Conservation (phyloP, 1,284 basidiomycete species). For the Phylloporus sp. region DNA sequence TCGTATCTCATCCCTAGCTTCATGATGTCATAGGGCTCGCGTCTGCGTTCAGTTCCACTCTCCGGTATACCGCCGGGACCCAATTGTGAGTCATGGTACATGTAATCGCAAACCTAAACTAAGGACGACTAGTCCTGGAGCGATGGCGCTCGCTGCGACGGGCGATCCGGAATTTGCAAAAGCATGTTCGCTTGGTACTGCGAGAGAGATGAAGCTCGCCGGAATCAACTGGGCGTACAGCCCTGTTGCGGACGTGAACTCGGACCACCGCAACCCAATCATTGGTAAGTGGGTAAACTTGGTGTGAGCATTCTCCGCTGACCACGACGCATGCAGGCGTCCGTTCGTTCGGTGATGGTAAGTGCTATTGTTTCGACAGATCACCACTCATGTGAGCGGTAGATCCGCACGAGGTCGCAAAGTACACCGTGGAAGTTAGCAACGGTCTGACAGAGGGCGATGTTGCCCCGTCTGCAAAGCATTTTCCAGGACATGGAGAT, state of each 20-base stretch:
- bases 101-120: not conserved
- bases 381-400: not conserved
- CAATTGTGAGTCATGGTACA: slow-evolving; percentile 53
- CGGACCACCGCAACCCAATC: slow-evolving; percentile 66
- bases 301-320: not conserved
- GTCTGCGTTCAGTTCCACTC: slow-evolving; percentile 60
- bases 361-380: not conserved
- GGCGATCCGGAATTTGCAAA: slow-evolving; percentile 50
- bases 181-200: slow-evolving; percentile 52
- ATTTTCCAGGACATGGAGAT: slow-evolving; percentile 76
- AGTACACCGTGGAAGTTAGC: slow-evolving; percentile 51
- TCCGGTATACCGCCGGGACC: slow-evolving; percentile 51
- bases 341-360: slow-evolving; percentile 70
- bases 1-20: not conserved
- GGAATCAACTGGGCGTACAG: slow-evolving; percentile 75
- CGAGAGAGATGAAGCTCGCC: slow-evolving; percentile 56
- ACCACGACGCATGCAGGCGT: slow-evolving; percentile 48
- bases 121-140: slow-evolving; percentile 57
- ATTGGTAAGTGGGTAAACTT: slow-evolving; percentile 51
- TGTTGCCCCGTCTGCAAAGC: slow-evolving; percentile 65
- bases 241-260: slow-evolving; percentile 74
- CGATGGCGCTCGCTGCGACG: slow-evolving; percentile 69
- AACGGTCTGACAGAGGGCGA: slow-evolving; percentile 50
- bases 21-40: slow-evolving; percentile 53
- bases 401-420: slow-evolving; percentile 59